These are phyloP conservation scores for Neonectria hederae DNA, from an alignment of 2,329 filamentous ascomycete genomes.

Conservation along the genomic window DNA sequence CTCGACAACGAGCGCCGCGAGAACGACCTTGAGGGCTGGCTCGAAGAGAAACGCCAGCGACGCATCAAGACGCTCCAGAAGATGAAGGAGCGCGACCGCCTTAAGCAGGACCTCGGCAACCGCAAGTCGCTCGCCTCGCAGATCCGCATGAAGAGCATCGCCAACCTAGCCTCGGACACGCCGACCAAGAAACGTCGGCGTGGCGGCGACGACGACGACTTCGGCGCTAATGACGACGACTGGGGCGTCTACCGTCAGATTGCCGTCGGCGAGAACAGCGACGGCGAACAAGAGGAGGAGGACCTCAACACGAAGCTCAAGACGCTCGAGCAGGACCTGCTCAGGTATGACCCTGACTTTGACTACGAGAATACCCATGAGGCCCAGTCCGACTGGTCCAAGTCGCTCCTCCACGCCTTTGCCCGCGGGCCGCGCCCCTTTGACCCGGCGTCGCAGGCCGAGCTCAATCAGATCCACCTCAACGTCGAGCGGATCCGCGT, in stretches of 20 bases:
- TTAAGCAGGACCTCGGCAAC: constrained; percentile 95
- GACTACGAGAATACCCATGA: constrained; percentile 92
- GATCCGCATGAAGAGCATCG: constrained; percentile 98
- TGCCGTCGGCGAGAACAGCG: constrained; percentile 81
- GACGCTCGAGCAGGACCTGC: constrained; percentile 81
- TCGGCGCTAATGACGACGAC: constrained; percentile 96
- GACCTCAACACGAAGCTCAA: constrained; percentile 80
- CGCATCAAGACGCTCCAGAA: constrained; percentile 77
- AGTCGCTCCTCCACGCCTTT: constrained; percentile 90
- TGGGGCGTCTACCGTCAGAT: constrained; percentile 98
- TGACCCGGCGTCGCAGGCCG: constrained; percentile 78
- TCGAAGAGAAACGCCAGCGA: constrained; percentile 80
- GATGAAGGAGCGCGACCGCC: constrained; percentile 91
- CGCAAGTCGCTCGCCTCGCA: constrained; percentile 96
- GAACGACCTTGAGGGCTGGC: constrained; percentile 86
- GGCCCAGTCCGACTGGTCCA: constrained; percentile 95
- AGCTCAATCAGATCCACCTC: constrained; percentile 89
- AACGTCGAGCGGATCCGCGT: constrained; percentile 97
- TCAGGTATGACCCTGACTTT: constrained; percentile 87
- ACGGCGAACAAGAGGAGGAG: constrained; percentile 92
- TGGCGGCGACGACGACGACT: constrained; percentile 93
- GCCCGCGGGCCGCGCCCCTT: constrained; percentile 87
- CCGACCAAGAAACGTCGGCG: constrained; percentile 85
- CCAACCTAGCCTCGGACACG: constrained; percentile 91
- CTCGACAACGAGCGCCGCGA: constrained; percentile 85